Evolutionary conservation across 192 early-diverging fungal genomes (phyloP).

Genomic region (Radiomyces spectabilis): DNA sequence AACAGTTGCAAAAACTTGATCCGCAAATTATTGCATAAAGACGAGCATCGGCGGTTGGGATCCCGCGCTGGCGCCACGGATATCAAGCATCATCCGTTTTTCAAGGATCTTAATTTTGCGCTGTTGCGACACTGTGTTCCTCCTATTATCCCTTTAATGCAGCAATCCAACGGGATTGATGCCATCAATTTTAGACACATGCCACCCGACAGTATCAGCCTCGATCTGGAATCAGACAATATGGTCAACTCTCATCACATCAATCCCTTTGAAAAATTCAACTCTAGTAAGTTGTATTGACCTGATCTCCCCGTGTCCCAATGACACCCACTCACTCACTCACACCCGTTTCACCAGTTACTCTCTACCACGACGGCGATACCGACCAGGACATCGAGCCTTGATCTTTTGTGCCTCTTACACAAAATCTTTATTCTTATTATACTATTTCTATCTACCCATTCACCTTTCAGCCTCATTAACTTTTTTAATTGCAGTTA

Average conservation of each 20-base stretch:
- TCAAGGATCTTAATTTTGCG: conserved; percentile 90
- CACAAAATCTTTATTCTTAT: too few relatives aligned
- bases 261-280: conserved; percentile 55
- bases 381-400: too few relatives aligned
- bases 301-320: too few relatives aligned
- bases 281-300: too few relatives aligned
- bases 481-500: too few relatives aligned
- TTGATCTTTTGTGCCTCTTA: too few relatives aligned
- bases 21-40: conserved; percentile 81
- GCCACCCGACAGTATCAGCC: conserved; percentile 42
- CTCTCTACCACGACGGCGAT: too few relatives aligned
- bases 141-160: conserved; percentile 69
- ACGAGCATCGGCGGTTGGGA: conserved; percentile 83
- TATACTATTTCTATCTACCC: too few relatives aligned
- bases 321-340: too few relatives aligned
- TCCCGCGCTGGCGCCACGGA: conserved; percentile 88
- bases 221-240: conserved; percentile 53
- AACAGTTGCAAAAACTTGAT: conserved; percentile 66
- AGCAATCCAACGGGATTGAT: conserved; percentile 47
- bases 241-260: conserved; percentile 20
- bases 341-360: too few relatives aligned
- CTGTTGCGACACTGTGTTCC: conserved; percentile 77
- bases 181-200: conserved; percentile 61
- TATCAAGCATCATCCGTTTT: conserved; percentile 87
- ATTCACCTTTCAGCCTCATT: too few relatives aligned